Evolutionary conservation across 805 yeast genomes (phyloP).

Genomic region (Lipomyces orientalis): DNA sequence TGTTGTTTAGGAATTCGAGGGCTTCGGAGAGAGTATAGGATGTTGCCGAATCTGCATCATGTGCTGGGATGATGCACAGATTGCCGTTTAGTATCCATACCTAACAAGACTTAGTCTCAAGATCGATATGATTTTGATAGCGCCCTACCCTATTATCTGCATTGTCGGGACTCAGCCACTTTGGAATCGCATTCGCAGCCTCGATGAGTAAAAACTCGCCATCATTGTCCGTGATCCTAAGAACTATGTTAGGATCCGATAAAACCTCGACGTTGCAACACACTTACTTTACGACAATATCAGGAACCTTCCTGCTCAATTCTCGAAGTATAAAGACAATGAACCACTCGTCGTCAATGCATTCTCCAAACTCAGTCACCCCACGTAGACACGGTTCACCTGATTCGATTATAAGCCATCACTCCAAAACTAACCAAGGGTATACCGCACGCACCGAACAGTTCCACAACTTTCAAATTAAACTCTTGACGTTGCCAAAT

Average conservation of each 20-base stretch:
- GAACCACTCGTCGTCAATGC: conserved; percentile 45
- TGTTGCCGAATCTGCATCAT: background rate
- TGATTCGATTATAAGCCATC: background rate
- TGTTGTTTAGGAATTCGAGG: conserved; percentile 11
- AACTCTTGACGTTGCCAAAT: conserved; percentile 41
- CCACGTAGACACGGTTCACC: conserved; percentile 40
- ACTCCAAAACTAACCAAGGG: background rate
- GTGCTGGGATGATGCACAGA: conserved; percentile 33
- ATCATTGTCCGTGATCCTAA: conserved; percentile 53
- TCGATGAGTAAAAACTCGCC: conserved; percentile 63
- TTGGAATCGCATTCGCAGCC: conserved; percentile 54
- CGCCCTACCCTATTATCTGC: conserved; percentile 53
- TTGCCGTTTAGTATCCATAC: conserved; percentile 41
- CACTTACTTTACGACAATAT: conserved; percentile 35
- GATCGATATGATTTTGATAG: conserved; percentile 46
- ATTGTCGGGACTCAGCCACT: conserved; percentile 54
- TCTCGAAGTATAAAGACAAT: conserved; percentile 41
- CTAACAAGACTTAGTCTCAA: conserved; percentile 51
- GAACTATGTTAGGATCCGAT: background rate
- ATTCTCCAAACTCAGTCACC: conserved; percentile 41
- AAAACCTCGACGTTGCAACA: background rate
- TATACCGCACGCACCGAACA: conserved; percentile 9
- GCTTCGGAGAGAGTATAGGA: conserved; percentile 23
- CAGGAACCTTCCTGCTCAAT: conserved; percentile 29
- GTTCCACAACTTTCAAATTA: conserved; percentile 25